Conservation (phyloP, 108 stramenopile species). For the Hondaea fermentalgiana region DNA sequence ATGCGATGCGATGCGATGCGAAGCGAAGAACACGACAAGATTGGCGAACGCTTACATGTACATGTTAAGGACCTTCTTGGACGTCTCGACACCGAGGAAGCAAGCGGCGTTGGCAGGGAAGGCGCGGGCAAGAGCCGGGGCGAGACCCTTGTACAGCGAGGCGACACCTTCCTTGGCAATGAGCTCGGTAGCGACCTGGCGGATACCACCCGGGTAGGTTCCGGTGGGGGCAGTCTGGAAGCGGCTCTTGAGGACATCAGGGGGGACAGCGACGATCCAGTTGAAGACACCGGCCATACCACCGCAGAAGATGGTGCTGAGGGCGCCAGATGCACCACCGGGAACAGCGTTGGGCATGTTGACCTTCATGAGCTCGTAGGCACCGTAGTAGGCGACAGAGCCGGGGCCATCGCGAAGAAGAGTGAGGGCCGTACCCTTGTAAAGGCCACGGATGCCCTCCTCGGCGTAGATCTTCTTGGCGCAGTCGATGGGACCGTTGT, state of each 20-base stretch:
- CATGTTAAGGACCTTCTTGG: slow-evolving; percentile 26
- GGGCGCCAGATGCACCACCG: slow-evolving; percentile 44
- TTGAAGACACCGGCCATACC: slow-evolving; percentile 75
- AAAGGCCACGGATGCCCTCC: slow-evolving; percentile 64
- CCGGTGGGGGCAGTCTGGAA: slow-evolving; percentile 69
- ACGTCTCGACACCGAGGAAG: slow-evolving; percentile 72
- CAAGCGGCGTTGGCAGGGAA: slow-evolving; percentile 89
- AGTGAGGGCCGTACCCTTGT: slow-evolving; percentile 65
- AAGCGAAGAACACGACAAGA: not conserved
- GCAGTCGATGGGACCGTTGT: slow-evolving; percentile 67
- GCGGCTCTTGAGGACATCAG: slow-evolving; percentile 72
- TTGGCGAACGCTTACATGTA: not conserved
- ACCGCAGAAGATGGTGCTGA: slow-evolving; percentile 64
- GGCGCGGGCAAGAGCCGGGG: slow-evolving; percentile 73
- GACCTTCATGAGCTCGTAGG: slow-evolving; percentile 64
- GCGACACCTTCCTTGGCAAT: slow-evolving; percentile 65
- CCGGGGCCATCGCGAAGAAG: slow-evolving; percentile 76
- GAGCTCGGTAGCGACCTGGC: slow-evolving; percentile 58
- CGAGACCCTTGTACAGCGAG: slow-evolving; percentile 69
- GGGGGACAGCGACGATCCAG: slow-evolving; percentile 73
- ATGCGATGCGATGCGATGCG: not conserved
- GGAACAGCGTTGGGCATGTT: slow-evolving; percentile 42
- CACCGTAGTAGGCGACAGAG: slow-evolving; percentile 72
- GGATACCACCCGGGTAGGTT: slow-evolving; percentile 48
- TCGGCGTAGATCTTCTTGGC: slow-evolving; percentile 49